Evolutionary conservation across 768 basidiomycete genomes (phyloP).

Genomic region (Flagelloscypha sp.): DNA sequence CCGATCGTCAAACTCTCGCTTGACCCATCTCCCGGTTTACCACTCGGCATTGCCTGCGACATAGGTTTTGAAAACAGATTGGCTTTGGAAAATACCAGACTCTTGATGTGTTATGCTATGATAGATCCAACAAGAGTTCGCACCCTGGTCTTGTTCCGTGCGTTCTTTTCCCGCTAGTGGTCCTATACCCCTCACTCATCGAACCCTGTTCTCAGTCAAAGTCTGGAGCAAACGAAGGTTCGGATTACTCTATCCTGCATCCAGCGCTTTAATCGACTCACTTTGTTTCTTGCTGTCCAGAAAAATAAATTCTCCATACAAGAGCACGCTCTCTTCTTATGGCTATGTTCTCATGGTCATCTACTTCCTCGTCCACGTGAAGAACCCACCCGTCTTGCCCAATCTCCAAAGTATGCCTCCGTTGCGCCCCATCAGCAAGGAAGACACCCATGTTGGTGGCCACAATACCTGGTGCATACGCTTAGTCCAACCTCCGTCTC

Average conservation of each 20-base stretch:
- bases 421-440: constrained; percentile 78
- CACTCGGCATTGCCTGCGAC: constrained; percentile 90
- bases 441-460: constrained; percentile 72
- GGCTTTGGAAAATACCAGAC: constrained; percentile 91
- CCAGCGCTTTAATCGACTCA: constrained; percentile 1
- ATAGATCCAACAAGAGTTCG: constrained; percentile 90
- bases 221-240: constrained; percentile 97
- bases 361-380: constrained; percentile 96
- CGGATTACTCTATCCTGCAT: constrained; percentile 10
- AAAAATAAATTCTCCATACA: constrained; percentile 98
- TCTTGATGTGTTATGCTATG: constrained; percentile 96
- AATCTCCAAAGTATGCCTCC: constrained; percentile 95
- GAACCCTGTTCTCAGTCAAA: constrained; percentile 73
- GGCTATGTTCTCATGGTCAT: constrained; percentile 97
- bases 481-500: constrained; percentile 6
- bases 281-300: constrained; percentile 26
- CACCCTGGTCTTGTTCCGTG: constrained; percentile 92
- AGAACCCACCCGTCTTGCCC: constrained; percentile 92
- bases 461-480: constrained; percentile 67
- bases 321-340: constrained; percentile 93
- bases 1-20: constrained; percentile 97
- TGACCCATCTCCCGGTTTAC: constrained; percentile 73
- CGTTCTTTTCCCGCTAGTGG: constrained; percentile 28
- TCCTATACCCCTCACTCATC: constrained; percentile 1
- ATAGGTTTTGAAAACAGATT: constrained; percentile 98